phyloP scores from a whole-genome alignment of 2,329 filamentous ascomycete genomes.

The Neofusicoccum umdonicola region DNA sequence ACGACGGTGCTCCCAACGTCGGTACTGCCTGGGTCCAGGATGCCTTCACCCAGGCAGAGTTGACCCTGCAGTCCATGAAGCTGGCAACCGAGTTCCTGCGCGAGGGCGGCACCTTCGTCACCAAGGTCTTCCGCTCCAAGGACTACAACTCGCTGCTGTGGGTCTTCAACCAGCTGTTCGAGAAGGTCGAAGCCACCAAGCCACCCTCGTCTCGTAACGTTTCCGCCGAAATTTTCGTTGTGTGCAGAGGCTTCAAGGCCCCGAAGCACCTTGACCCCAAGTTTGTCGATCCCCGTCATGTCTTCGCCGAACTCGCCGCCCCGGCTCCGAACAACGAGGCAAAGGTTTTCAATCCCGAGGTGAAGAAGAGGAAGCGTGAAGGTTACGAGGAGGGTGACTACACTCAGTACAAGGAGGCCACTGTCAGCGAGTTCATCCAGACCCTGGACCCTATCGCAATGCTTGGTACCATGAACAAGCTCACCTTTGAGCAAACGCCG shows the following conservation, averaged over 20 bases:
- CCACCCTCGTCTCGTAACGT: conserved; percentile 94
- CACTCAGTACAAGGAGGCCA: conserved; percentile 83
- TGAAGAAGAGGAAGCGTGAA: conserved; percentile 95
- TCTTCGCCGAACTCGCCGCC: conserved; percentile 88
- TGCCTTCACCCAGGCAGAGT: conserved; percentile 94
- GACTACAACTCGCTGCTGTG: conserved; percentile 95
- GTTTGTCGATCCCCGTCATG: conserved; percentile 82
- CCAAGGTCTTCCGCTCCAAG: conserved; percentile 95
- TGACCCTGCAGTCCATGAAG: conserved; percentile 87
- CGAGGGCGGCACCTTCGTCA: conserved; percentile 90
- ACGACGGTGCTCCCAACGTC: conserved; percentile 96
- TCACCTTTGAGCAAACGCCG: conserved; percentile 76
- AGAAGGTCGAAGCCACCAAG: conserved; percentile 94
- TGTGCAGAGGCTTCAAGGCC: conserved; percentile 91
- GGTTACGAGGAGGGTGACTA: conserved; percentile 97
- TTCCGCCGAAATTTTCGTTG: conserved; percentile 97
- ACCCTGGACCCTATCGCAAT: conserved; percentile 91
- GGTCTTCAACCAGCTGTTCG: conserved; percentile 97
- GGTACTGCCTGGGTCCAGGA: conserved; percentile 98
- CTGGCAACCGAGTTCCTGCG: conserved; percentile 89
- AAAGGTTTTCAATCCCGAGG: conserved; percentile 95
- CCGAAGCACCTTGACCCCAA: conserved; percentile 90
- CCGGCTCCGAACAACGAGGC: conserved; percentile 92
- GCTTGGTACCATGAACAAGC: conserved; percentile 77
- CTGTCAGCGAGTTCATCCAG: conserved; percentile 91